Percentiles rank a stretch among this genome's conserved stretches.
These are phyloP conservation scores for Penicillium sp. DNA, from an alignment of 2,329 filamentous ascomycete genomes.

Conservation along the genomic window DNA sequence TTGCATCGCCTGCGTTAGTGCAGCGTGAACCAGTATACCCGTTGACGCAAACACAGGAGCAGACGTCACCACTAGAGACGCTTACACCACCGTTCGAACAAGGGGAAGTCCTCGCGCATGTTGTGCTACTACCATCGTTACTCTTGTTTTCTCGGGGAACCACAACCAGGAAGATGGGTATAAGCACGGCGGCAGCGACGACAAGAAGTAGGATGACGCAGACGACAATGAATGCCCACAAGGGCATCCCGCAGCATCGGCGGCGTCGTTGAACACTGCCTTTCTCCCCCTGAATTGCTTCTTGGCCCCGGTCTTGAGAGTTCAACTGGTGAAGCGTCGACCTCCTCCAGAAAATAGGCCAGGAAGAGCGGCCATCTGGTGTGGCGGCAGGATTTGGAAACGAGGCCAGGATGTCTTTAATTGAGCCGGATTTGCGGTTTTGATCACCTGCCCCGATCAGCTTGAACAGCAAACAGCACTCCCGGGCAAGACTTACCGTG, in stretches of 20 bases:
- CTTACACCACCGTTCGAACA: constrained; percentile 84
- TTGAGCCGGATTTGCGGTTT: constrained; percentile 56
- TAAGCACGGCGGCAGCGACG: constrained; percentile 78
- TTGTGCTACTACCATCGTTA: constrained; percentile 16
- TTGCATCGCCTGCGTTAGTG: constrained; percentile 52
- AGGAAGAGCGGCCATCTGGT: constrained; percentile 44
- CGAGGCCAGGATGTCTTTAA: constrained; percentile 68
- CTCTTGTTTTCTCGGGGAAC: constrained; percentile 55
- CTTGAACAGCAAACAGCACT: not conserved
- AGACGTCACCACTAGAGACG: constrained; percentile 69
- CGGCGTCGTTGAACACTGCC: constrained; percentile 55
- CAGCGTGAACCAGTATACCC: constrained; percentile 76
- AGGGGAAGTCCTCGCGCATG: constrained; percentile 64
- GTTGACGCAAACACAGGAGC: constrained; percentile 86
- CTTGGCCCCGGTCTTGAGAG: constrained; percentile 30
- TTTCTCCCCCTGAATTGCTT: constrained; percentile 25
- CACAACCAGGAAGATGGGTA: constrained; percentile 71
- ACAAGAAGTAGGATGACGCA: constrained; percentile 71
- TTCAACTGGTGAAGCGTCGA: constrained; percentile 39
- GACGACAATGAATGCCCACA: constrained; percentile 75
- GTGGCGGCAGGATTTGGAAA: constrained; percentile 66
- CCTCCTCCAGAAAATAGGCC: constrained; percentile 45
- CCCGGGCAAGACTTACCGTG: constrained; percentile 30
- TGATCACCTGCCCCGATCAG: constrained; percentile 15
- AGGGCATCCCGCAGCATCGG: constrained; percentile 81